Conservation (phyloP, 768 basidiomycete genomes). For the Pulveroboletus frians region DNA sequence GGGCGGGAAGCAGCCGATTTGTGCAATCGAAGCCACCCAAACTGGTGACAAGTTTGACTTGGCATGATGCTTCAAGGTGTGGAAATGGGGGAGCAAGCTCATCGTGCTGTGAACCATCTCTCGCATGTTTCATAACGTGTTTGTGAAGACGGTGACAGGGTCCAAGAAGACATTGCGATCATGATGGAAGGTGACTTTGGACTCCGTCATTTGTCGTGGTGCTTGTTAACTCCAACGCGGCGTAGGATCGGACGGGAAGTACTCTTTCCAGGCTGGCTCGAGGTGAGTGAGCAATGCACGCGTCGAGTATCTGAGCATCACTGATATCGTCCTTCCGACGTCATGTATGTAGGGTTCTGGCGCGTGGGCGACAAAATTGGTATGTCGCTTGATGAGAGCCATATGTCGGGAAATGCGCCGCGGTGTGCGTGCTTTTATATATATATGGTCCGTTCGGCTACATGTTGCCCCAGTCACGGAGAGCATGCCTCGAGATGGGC, state of each 20-base stretch:
- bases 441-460: background rate
- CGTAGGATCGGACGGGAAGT: constrained; percentile 58
- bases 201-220: constrained; percentile 12
- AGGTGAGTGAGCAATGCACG: constrained; percentile 38
- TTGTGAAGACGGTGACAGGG: constrained; percentile 28
- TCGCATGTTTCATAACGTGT: background rate
- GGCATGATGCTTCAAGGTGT: constrained; percentile 20
- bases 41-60: constrained; percentile 46
- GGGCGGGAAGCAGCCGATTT: constrained; percentile 45
- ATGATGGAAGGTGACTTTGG: constrained; percentile 54
- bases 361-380: constrained; percentile 74
- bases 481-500: constrained; percentile 56
- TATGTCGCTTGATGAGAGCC: constrained; percentile 65
- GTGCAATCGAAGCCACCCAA: constrained; percentile 47
- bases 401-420: constrained; percentile 64
- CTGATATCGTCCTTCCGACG: constrained; percentile 1
- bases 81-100: constrained; percentile 41
- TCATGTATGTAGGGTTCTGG: constrained; percentile 56
- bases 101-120: constrained; percentile 45
- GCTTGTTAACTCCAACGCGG: constrained; percentile 18
- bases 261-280: constrained; percentile 72
- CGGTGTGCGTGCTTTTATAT: constrained; percentile 45
- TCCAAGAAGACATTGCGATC: constrained; percentile 54
- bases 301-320: background rate
- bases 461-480: constrained; percentile 43